Conservation (phyloP, 176 grass and related monocot species). For the Lolium perenne region DNA sequence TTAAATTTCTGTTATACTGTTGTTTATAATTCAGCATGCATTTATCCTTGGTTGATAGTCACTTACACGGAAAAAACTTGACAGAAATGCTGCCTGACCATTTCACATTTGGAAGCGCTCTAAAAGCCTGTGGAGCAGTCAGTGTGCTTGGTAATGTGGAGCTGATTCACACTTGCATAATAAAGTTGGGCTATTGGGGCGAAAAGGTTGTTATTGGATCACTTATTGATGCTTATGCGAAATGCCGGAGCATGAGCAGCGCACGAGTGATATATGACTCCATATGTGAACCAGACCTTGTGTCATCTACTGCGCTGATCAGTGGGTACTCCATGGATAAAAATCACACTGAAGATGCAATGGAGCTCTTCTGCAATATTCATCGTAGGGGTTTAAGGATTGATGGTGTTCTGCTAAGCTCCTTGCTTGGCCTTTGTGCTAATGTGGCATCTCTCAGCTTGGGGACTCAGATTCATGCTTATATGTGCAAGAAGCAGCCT, state of each 20-base stretch:
- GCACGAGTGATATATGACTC: conserved; percentile 65
- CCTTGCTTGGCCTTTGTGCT: conserved; percentile 73
- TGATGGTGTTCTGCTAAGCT: conserved; percentile 70
- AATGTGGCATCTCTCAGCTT: conserved; percentile 56
- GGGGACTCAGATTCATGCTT: conserved; percentile 80
- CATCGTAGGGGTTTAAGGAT: conserved; percentile 44
- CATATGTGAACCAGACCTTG: conserved; percentile 57
- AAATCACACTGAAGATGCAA: conserved; percentile 53
- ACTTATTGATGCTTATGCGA: conserved; percentile 77
- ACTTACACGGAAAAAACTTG: not conserved
- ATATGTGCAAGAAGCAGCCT: conserved; percentile 54
- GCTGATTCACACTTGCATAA: conserved; percentile 59
- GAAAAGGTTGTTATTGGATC: conserved; percentile 60
- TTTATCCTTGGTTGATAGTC: conserved; percentile 18
- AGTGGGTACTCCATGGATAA: conserved; percentile 67
- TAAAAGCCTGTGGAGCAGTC: conserved; percentile 61
- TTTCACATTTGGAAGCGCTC: conserved; percentile 74
- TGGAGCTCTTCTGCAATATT: conserved; percentile 69
- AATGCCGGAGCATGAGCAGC: conserved; percentile 61
- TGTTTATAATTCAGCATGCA: not conserved
- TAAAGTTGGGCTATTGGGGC: conserved; percentile 66
- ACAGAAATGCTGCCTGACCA: conserved; percentile 72
- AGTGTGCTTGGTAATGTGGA: conserved; percentile 44
- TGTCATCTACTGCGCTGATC: conserved; percentile 78
- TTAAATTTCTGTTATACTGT: not conserved